Evolutionary conservation across 176 grass and related monocot genomes (phyloP).

Genomic region (Cocos nucifera): DNA sequence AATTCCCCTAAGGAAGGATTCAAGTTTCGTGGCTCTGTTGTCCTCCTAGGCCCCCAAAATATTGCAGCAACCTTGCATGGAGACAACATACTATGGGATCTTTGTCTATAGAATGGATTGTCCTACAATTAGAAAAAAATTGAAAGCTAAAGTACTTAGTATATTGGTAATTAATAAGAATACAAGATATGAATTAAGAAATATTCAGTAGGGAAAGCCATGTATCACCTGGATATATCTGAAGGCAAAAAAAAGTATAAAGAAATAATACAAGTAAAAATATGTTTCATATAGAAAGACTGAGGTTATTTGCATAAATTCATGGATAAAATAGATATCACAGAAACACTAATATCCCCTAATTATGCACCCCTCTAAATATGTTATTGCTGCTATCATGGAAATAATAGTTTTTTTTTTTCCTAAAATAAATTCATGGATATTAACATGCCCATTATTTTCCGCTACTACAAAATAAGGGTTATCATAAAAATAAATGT

Average conservation of each 20-base stretch:
- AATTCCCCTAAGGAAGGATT: slow-evolving; percentile 60
- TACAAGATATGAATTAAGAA: not conserved
- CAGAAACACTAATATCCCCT: too few species aligned
- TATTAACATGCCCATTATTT: too few species aligned
- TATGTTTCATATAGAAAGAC: too few species aligned
- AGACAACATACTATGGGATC: slow-evolving; percentile 9
- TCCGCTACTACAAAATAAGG: too few species aligned
- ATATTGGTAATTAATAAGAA: not conserved
- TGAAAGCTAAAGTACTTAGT: not conserved
- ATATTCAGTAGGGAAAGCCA: not conserved
- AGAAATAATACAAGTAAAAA: too few species aligned
- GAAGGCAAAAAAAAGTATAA: not conserved
- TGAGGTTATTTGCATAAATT: too few species aligned
- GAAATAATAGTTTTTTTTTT: too few species aligned
- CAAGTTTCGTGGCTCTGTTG: slow-evolving; percentile 23
- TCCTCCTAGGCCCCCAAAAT: slow-evolving; percentile 52
- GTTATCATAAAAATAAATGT: too few species aligned
- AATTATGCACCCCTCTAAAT: too few species aligned
- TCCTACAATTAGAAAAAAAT: slow-evolving; percentile 30
- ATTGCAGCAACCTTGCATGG: slow-evolving; percentile 48
- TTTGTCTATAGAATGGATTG: slow-evolving; percentile 3
- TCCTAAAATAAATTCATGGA: too few species aligned
- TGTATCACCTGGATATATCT: not conserved
- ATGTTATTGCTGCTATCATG: too few species aligned
- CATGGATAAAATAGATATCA: too few species aligned